Percentiles rank a stretch among this genome's conserved stretches.
Conservation (phyloP, 345 rosid genomes). For the Camelina laxa region DNA sequence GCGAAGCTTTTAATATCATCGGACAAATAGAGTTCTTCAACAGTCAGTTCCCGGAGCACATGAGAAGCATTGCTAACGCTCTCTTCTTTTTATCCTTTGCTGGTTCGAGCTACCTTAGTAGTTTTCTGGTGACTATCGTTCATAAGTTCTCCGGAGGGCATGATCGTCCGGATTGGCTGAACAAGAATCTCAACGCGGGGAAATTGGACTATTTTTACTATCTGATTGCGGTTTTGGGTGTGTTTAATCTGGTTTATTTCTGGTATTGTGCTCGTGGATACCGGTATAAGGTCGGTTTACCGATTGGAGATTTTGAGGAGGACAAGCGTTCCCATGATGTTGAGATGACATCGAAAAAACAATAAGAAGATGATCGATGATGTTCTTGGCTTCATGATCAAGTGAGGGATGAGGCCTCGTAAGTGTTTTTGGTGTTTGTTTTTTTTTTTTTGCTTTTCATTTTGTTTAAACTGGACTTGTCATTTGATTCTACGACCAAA, state of each 20-base stretch:
- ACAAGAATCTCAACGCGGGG: constrained; percentile 69
- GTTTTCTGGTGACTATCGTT: constrained; percentile 64
- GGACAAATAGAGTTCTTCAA: constrained; percentile 84
- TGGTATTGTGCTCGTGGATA: constrained; percentile 66
- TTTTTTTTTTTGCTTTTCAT: no score
- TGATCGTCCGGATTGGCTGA: constrained; percentile 75
- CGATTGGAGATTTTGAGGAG: constrained; percentile 48
- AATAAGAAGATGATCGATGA: constrained; percentile 13
- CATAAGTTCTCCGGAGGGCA: constrained; percentile 59
- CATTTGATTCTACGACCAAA: no score
- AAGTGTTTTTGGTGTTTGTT: no score
- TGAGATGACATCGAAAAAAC: constrained; percentile 39
- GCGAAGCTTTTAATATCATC: constrained; percentile 81
- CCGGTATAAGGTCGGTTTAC: constrained; percentile 64
- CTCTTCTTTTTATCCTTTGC: constrained; percentile 74
- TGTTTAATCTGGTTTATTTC: constrained; percentile 68
- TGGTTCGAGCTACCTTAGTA: constrained; percentile 70
- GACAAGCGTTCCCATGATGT: constrained; percentile 37
- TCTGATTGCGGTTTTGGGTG: constrained; percentile 67
- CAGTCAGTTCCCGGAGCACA: constrained; percentile 86
- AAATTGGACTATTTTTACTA: constrained; percentile 86
- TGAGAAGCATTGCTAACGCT: constrained; percentile 80
- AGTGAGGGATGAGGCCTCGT: no score
- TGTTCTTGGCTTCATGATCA: background rate
- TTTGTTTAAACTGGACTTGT: no score